phyloP scores from a whole-genome alignment of 1,284 basidiomycete species.

The Trametes polyzona region DNA sequence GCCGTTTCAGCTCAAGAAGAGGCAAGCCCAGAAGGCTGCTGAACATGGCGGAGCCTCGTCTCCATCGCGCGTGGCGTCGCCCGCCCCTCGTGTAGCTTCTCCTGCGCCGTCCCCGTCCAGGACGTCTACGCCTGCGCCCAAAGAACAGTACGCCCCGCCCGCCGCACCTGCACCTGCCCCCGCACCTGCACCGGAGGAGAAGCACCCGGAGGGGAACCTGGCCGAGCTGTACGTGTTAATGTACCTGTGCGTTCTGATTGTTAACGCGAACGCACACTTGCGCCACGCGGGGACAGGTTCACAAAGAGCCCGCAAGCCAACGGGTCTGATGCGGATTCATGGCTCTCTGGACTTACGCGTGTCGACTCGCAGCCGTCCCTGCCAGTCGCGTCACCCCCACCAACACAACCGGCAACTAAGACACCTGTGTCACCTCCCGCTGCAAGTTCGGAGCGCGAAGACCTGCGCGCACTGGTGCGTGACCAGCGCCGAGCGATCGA shows the following conservation, averaged over 20 bases:
- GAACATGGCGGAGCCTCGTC: slow-evolving; percentile 33
- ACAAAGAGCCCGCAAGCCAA: slow-evolving; percentile 22
- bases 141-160: no score
- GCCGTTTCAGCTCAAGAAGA: slow-evolving; percentile 61
- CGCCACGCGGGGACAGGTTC: slow-evolving; percentile 30
- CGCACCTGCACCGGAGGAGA: slow-evolving; percentile 16
- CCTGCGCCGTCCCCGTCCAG: slow-evolving; percentile 53
- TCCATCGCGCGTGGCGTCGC: slow-evolving; percentile 35
- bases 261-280: no score
- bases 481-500: slow-evolving; percentile 70
- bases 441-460: slow-evolving; percentile 34
- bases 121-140: slow-evolving; percentile 50
- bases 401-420: slow-evolving; percentile 21
- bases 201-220: slow-evolving; percentile 24
- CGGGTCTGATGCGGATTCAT: slow-evolving; percentile 45
- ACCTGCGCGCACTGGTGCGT: slow-evolving; percentile 41
- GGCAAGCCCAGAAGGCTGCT: slow-evolving; percentile 67
- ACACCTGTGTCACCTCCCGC: slow-evolving; percentile 15
- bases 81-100: slow-evolving; percentile 35
- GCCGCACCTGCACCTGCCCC: slow-evolving; percentile 30
- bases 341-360: slow-evolving; percentile 62
- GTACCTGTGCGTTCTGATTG: no score
- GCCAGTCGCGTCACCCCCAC: slow-evolving; percentile 30
- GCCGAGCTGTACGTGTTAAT: slow-evolving; percentile 36
- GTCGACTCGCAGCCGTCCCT: slow-evolving; percentile 40